phyloP scores from a whole-genome alignment of 352 stramenopile species.

The Phytophthora sansomeana region DNA sequence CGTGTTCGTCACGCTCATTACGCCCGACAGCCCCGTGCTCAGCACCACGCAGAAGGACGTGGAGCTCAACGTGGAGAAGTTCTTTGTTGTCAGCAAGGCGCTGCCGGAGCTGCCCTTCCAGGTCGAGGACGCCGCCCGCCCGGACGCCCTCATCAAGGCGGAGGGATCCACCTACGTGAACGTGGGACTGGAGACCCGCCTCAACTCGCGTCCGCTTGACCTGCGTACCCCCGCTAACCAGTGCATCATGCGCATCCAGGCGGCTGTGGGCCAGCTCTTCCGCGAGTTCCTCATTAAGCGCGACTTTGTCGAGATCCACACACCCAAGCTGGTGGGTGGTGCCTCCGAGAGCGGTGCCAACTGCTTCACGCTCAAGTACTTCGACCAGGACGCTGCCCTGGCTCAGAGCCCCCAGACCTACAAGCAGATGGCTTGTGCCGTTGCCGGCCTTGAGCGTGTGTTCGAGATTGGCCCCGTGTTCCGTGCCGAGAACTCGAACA shows the following conservation, averaged over 20 bases:
- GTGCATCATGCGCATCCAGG: slow-evolving; percentile 98
- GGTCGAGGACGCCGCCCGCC: slow-evolving; percentile 95
- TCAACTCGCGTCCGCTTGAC: slow-evolving; percentile 98
- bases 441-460: slow-evolving; percentile 98
- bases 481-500: slow-evolving; percentile 99
- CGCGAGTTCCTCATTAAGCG: slow-evolving; percentile 95
- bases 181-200: slow-evolving; percentile 92
- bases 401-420: slow-evolving; percentile 98
- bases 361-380: slow-evolving; percentile 99
- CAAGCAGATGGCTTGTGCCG: slow-evolving; percentile 99
- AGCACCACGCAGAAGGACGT: slow-evolving; percentile 96
- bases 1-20: slow-evolving; percentile 92
- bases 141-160: slow-evolving; percentile 86
- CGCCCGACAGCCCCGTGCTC: slow-evolving; percentile 89
- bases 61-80: slow-evolving; percentile 94
- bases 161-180: slow-evolving; percentile 87
- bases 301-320: slow-evolving; percentile 99
- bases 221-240: slow-evolving; percentile 98
- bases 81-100: slow-evolving; percentile 97
- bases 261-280: slow-evolving; percentile 97
- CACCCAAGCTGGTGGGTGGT: slow-evolving; percentile 98
- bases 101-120: slow-evolving; percentile 92
- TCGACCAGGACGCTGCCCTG: slow-evolving; percentile 97
- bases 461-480: slow-evolving; percentile 99
- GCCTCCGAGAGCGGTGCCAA: slow-evolving; percentile 97